A percentile compares a stretch with the other conserved stretches of the same genome.
phyloP scores from a whole-genome alignment of 2,329 filamentous ascomycete genomes.

The Aureobasidium subglaciale region DNA sequence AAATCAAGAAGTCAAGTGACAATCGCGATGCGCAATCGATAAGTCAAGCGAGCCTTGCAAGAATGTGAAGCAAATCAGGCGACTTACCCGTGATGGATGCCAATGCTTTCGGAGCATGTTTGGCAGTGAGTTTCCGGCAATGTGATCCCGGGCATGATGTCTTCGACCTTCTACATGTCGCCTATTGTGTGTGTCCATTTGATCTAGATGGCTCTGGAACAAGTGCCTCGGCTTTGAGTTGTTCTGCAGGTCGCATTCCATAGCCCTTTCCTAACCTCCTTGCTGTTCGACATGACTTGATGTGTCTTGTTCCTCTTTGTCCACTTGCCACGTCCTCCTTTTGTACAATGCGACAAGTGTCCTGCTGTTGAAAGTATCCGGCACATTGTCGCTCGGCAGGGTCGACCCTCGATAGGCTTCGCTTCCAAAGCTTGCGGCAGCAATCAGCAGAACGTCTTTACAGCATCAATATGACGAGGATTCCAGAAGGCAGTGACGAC shows the following conservation, averaged over 20 bases:
- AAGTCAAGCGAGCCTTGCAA: neutral
- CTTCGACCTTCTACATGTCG: neutral
- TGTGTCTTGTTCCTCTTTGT: neutral
- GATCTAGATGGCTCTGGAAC: neutral
- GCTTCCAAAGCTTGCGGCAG: neutral
- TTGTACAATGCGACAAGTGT: neutral
- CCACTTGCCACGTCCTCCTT: neutral
- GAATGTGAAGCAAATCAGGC: neutral
- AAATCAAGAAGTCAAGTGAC: neutral
- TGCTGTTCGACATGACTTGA: neutral
- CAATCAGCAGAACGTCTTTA: conserved; percentile 6
- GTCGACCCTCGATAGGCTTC: neutral
- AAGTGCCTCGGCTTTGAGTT: neutral
- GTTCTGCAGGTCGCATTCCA: neutral
- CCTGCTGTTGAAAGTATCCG: neutral
- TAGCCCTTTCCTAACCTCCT: neutral
- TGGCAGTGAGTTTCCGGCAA: neutral
- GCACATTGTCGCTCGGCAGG: neutral
- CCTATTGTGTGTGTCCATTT: neutral
- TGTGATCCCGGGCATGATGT: neutral
- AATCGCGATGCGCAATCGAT: neutral
- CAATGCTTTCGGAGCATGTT: neutral
- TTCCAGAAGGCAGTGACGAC: neutral
- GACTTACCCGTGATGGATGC: neutral
- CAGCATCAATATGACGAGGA: neutral